Evolutionary conservation across 495 filamentous ascomycete genomes (phyloP).

Genomic region (Collariella sp.): DNA sequence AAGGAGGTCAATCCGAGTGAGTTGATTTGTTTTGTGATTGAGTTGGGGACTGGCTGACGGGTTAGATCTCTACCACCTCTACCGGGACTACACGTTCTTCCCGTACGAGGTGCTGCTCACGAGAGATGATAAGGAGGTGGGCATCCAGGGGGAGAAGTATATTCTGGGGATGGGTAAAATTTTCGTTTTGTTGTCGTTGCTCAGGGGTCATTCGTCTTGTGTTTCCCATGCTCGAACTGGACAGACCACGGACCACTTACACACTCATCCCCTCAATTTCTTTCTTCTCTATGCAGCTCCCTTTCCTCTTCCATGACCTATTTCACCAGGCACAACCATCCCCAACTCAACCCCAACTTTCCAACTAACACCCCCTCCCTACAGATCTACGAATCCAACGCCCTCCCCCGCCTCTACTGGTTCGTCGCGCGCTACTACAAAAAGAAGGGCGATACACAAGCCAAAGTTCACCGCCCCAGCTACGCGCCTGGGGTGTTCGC

Average conservation of each 20-base stretch:
- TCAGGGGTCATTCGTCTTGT: not conserved
- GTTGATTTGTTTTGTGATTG: not conserved
- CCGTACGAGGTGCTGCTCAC: conserved; percentile 26
- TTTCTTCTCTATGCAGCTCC: not conserved
- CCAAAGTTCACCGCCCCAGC: conserved; percentile 19
- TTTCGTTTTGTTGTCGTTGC: not conserved
- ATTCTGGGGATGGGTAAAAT: conserved; percentile 25
- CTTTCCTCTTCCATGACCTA: not conserved
- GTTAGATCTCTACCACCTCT: conserved; percentile 22
- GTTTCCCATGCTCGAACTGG: not conserved
- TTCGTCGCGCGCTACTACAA: conserved; percentile 32
- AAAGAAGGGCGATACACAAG: conserved; percentile 19
- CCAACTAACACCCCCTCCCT: not conserved
- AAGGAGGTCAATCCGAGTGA: conserved; percentile 29
- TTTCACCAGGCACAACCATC: not conserved
- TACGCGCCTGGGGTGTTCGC: conserved; percentile 20
- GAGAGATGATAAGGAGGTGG: conserved; percentile 20
- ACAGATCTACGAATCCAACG: conserved; percentile 41
- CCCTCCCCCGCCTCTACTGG: conserved; percentile 36
- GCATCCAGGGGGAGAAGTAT: conserved; percentile 25
- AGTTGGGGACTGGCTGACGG: not conserved
- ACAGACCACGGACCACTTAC: not conserved
- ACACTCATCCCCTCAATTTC: not conserved
- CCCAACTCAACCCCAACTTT: not conserved
- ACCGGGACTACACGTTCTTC: conserved; percentile 29